Percentiles rank a stretch among this genome's conserved stretches.
Evolutionary conservation across 176 grass and related monocot species (phyloP).

Genomic region (Tillandsia fasciculata): DNA sequence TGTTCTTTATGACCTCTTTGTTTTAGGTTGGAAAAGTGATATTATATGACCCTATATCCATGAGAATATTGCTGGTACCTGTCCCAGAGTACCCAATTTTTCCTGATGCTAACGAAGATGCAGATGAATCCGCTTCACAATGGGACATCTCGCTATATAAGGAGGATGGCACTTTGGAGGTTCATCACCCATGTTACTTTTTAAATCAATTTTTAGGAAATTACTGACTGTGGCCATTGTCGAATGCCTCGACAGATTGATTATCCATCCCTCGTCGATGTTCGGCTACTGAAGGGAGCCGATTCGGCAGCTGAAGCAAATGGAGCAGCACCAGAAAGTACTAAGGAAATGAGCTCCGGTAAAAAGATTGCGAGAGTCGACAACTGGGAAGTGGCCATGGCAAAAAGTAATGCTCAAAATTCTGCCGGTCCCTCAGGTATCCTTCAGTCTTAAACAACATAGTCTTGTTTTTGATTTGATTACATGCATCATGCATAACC

Average conservation of each 20-base stretch:
- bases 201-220: background rate
- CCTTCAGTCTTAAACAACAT: background rate
- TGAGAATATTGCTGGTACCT: constrained; percentile 56
- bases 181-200: constrained; percentile 20
- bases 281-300: constrained; percentile 48
- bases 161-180: constrained; percentile 93
- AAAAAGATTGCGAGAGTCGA: constrained; percentile 22
- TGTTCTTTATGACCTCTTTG: constrained; percentile 4
- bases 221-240: background rate
- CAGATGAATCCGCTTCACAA: constrained; percentile 29
- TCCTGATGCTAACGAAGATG: constrained; percentile 16
- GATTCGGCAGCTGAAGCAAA: constrained; percentile 14
- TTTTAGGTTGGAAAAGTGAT: constrained; percentile 78
- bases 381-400: constrained; percentile 4
- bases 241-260: constrained; percentile 50
- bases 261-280: constrained; percentile 68
- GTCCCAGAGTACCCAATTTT: constrained; percentile 57
- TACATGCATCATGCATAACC: background rate
- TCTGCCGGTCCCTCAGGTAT: constrained; percentile 25
- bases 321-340: background rate
- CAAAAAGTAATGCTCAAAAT: constrained; percentile 13
- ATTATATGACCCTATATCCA: constrained; percentile 57
- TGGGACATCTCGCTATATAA: constrained; percentile 44
- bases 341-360: constrained; percentile 8
- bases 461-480: background rate